Conservation (phyloP, 176 grass and related monocot genomes). For the Typha latifolia region DNA sequence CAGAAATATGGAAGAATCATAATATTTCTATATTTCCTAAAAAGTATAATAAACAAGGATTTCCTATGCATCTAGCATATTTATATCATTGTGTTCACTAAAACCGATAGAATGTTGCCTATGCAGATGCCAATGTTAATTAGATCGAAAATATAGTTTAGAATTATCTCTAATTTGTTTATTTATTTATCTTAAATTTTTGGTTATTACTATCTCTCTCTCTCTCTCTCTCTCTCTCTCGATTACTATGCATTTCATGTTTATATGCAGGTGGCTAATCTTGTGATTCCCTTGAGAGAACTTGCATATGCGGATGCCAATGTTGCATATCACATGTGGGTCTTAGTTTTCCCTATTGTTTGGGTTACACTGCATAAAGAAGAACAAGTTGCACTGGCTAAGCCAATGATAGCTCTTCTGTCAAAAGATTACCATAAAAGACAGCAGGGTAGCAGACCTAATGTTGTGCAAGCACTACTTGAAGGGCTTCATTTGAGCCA, state of each 20-base stretch:
- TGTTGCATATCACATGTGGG: conserved; percentile 98
- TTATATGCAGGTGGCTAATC: conserved; percentile 67
- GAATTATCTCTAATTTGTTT: too few species aligned
- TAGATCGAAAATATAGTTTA: too few species aligned
- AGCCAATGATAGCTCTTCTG: conserved; percentile 88
- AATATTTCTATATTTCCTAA: too few species aligned
- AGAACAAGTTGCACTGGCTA: conserved; percentile 89
- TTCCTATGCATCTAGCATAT: too few species aligned
- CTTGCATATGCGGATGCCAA: conserved; percentile 88
- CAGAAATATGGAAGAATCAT: too few species aligned
- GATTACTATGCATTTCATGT: conserved; percentile 3
- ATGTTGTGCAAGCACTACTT: conserved; percentile 91
- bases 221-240: background rate
- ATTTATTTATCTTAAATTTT: too few species aligned
- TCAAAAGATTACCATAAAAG: conserved; percentile 99
- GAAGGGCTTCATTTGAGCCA: conserved; percentile 99
- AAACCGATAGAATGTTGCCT: too few species aligned
- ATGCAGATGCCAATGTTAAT: too few species aligned
- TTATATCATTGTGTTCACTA: too few species aligned
- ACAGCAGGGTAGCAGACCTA: conserved; percentile 89
- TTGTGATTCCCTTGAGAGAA: conserved; percentile 83
- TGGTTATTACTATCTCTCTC: background rate
- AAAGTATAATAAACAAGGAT: too few species aligned
- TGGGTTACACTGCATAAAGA: conserved; percentile 97
- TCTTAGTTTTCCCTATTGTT: conserved; percentile 97